Evolutionary conservation across 768 basidiomycete species (phyloP).

Genomic region (Leccinum uliginosum): DNA sequence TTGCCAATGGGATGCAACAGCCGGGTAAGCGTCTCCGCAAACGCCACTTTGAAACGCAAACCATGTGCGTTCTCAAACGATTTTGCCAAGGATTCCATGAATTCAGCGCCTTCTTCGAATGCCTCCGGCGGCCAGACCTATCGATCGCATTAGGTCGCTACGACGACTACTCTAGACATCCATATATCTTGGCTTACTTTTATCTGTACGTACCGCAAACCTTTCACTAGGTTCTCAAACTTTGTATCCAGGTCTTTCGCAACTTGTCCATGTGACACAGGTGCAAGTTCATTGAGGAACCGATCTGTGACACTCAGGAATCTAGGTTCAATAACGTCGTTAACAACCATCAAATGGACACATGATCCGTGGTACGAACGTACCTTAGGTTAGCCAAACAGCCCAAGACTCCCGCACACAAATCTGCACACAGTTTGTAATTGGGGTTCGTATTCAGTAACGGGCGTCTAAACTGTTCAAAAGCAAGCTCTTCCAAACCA

Average conservation of each 20-base stretch:
- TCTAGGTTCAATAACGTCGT: conserved; percentile 33
- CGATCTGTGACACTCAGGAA: conserved; percentile 93
- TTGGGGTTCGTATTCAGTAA: conserved; percentile 65
- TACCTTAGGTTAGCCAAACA: conserved; percentile 78
- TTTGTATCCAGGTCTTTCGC: conserved; percentile 77
- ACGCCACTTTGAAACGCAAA: conserved; percentile 72
- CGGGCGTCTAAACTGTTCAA: conserved; percentile 76
- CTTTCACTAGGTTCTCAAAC: conserved; percentile 81
- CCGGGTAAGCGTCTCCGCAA: conserved; percentile 75
- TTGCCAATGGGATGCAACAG: conserved; percentile 87
- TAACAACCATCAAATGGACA: not conserved
- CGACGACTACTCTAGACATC: not conserved
- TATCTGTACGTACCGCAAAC: conserved; percentile 77
- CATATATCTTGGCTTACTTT: conserved; percentile 44
- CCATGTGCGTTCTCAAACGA: conserved; percentile 85
- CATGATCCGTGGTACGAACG: conserved; percentile 19
- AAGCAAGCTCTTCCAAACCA: conserved; percentile 81
- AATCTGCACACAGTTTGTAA: conserved; percentile 73
- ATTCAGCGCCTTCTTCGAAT: conserved; percentile 92
- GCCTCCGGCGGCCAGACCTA: conserved; percentile 92
- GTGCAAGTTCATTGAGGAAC: conserved; percentile 75
- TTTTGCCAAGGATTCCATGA: conserved; percentile 77
- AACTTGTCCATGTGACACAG: conserved; percentile 70
- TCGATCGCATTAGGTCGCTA: not conserved
- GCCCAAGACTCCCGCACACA: conserved; percentile 82